These are phyloP conservation scores for Colletotrichum tabaci DNA, from an alignment of 2,329 filamentous ascomycete species.

Conservation along the genomic window DNA sequence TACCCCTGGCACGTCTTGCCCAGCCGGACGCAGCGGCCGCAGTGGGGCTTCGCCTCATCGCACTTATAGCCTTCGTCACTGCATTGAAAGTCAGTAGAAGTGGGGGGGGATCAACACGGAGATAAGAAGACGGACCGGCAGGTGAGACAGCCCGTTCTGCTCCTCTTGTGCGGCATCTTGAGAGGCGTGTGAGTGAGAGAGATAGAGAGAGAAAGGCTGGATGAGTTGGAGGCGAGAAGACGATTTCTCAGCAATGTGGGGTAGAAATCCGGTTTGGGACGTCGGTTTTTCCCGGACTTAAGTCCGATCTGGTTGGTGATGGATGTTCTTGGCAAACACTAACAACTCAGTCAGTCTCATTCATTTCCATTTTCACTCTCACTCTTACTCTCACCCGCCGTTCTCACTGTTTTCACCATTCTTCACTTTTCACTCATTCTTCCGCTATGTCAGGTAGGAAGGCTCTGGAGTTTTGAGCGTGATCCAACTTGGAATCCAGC, in stretches of 20 bases:
- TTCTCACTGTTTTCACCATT: too few relatives aligned
- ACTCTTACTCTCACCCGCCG: not conserved
- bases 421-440: too few relatives aligned
- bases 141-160: conserved; percentile 36
- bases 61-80: conserved; percentile 54
- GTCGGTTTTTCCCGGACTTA: not conserved
- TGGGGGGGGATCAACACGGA: accelerated
- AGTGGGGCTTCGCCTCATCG: conserved; percentile 51
- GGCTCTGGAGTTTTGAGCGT: too few relatives aligned
- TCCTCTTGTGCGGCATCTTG: conserved; percentile 29
- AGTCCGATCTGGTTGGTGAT: not conserved
- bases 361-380: not conserved
- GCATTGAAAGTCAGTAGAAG: not conserved
- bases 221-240: not conserved
- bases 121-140: not conserved
- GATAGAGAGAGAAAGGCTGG: too few relatives aligned
- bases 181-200: too few relatives aligned
- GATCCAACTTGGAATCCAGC: too few relatives aligned
- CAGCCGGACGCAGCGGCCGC: conserved; percentile 50
- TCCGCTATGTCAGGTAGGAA: too few relatives aligned
- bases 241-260: conserved; percentile 10
- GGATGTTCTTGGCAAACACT: conserved; percentile 6
- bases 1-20: conserved; percentile 51
- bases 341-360: not conserved
- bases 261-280: not conserved